Evolutionary conservation across 1,284 basidiomycete genomes (phyloP).

Genomic region (Ceratobasidium papillatum): DNA sequence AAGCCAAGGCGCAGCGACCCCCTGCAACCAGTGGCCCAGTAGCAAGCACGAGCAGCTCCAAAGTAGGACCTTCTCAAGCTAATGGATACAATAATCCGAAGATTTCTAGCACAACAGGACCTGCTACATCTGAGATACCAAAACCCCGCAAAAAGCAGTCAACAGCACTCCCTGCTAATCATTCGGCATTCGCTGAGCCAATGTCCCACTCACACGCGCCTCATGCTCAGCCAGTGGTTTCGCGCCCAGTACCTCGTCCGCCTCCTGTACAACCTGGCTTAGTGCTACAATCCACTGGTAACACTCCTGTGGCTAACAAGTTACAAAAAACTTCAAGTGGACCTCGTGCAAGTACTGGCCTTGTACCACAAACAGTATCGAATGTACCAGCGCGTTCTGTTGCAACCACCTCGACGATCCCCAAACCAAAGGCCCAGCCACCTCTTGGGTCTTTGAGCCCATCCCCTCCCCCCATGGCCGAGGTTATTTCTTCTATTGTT

Average conservation of each 20-base stretch:
- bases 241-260: neutral
- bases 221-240: neutral
- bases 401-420: neutral
- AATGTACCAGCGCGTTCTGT: neutral
- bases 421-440: neutral
- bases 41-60: neutral
- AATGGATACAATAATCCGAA: neutral
- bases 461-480: conserved; percentile 1
- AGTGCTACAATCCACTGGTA: neutral
- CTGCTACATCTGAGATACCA: neutral
- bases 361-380: neutral
- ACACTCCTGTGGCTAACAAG: neutral
- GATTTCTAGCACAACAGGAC: neutral
- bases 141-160: conserved; percentile 29
- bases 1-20: neutral
- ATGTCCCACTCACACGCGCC: neutral
- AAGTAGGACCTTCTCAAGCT: neutral
- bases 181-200: neutral
- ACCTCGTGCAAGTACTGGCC: neutral
- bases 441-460: neutral
- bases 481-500: neutral
- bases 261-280: neutral
- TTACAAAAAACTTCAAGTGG: neutral
- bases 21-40: neutral
- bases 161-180: neutral